A percentile compares a stretch with the other conserved stretches of the same genome.
These are phyloP conservation scores for Fusarium sp. DNA, from an alignment of 2,329 filamentous ascomycete genomes.

Conservation along the genomic window DNA sequence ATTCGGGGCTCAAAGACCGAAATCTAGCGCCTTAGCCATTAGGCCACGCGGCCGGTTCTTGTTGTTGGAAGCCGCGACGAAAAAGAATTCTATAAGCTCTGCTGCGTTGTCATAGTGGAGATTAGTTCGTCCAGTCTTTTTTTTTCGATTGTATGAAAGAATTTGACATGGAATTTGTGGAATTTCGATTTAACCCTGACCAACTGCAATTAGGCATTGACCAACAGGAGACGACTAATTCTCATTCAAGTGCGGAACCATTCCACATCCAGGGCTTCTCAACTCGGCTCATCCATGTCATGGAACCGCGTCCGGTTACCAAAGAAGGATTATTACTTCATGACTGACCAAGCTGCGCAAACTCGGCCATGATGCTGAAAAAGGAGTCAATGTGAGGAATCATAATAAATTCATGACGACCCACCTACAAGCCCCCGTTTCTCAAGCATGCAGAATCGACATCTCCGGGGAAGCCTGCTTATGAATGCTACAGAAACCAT, in stretches of 20 bases:
- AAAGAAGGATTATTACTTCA: background rate
- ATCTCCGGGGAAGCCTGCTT: constrained; percentile 24
- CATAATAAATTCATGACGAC: background rate
- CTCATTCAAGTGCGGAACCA: constrained; percentile 5
- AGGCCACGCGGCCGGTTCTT: constrained; percentile 37
- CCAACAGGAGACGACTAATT: background rate
- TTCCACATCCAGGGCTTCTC: constrained; percentile 2
- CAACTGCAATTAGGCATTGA: background rate
- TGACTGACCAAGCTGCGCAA: background rate
- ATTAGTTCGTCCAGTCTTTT: background rate
- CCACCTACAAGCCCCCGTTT: constrained; percentile 4
- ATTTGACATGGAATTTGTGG: constrained; percentile 5
- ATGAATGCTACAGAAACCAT: constrained; percentile 34
- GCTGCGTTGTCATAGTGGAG: constrained; percentile 8
- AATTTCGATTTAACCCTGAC: constrained; percentile 4
- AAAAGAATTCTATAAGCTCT: constrained; percentile 6
- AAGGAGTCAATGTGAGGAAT: constrained; percentile 7
- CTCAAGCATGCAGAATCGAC: constrained; percentile 11
- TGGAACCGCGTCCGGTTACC: background rate
- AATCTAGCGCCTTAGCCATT: constrained; percentile 41
- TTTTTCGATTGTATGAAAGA: too few species aligned
- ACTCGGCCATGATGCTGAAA: background rate
- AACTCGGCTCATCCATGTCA: background rate
- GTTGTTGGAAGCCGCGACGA: background rate
- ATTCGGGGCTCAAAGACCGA: constrained; percentile 20